Evolutionary conservation across 148 eudicot genomes (phyloP), one percentile per base, ranked within the genome.

Genomic region (Camellia granthamiana): DNA sequence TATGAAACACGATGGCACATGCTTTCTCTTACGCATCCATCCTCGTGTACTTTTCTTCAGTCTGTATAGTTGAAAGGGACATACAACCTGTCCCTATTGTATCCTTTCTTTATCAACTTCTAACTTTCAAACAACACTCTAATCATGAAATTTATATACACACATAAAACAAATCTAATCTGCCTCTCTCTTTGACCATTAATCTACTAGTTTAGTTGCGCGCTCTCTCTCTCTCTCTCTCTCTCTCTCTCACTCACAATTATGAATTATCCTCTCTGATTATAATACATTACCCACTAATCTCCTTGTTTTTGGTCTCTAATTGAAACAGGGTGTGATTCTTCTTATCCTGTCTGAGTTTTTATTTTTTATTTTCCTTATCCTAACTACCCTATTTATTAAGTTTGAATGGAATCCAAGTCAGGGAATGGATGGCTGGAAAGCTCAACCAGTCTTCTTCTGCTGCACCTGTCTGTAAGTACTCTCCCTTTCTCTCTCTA

Each of bases 351-450:
- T 30, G 38, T 14, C 5, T 19, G 12, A 43, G 44, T 55, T 61
- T 63, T 12, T 70, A 2, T 7, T 7, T 6, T 49, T 21, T 23
- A 8, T 61, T 54, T 74, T n/a, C 51, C 52, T n/a, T 30, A 30
- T 30, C 47, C 16, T 19, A 80, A 63, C 67, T 15, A 73, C 49
- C 78, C 19, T 64, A 23, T 80, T 51, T 61, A 70, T 51, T 38
- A 0, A 46, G 7, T 87, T 16, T 85, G 75, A 81, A 85, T 84
- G 86, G 88, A 84, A 82, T 78, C 84, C 76, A 7, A 86, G 91
- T 87, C 91, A 87, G 91, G 74, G 84, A 83, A 86, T 82, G 90
- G 81, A 84, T 84, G 93, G 90, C 79, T 84, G 88, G 90, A 90
- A 90, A 87, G 83, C 89, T 82, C 79, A 83, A 71, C 85, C 88